Evolutionary conservation across 306 rosid genomes (phyloP).

Genomic region (Lathyrus oleraceus): DNA sequence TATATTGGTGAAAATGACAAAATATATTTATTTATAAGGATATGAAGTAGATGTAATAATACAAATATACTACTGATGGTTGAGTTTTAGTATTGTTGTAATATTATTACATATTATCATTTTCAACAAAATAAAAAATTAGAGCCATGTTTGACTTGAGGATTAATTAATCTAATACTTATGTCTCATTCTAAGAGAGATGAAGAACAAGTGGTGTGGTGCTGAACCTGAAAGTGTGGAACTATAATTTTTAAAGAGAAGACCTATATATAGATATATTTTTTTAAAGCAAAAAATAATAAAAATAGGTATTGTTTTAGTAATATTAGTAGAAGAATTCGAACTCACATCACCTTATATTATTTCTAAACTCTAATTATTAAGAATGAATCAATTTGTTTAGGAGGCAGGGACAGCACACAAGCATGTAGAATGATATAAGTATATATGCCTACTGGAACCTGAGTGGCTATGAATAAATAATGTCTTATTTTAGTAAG

Average conservation of each 20-base stretch:
- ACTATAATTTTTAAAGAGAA: background rate
- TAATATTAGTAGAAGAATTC: background rate
- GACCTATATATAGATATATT: background rate
- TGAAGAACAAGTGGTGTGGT: background rate
- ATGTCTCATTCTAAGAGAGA: background rate
- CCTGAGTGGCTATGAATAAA: background rate
- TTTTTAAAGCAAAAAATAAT: background rate
- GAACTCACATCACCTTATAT: background rate
- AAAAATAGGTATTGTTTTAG: background rate
- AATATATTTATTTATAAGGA: no score
- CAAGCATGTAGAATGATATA: background rate
- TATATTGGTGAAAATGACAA: no score
- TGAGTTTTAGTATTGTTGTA: background rate
- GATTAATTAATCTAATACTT: background rate
- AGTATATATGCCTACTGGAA: background rate
- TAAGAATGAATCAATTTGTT: background rate
- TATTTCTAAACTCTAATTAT: background rate
- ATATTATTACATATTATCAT: background rate
- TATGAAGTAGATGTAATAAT: no score
- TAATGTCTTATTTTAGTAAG: background rate
- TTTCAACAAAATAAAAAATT: background rate
- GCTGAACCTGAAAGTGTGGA: background rate
- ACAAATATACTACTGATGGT: no score
- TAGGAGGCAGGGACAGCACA: conserved; percentile 3
- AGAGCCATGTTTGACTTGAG: background rate